Evolutionary conservation across 805 yeast species (phyloP).

Genomic region (Clavispora phyllophila): DNA sequence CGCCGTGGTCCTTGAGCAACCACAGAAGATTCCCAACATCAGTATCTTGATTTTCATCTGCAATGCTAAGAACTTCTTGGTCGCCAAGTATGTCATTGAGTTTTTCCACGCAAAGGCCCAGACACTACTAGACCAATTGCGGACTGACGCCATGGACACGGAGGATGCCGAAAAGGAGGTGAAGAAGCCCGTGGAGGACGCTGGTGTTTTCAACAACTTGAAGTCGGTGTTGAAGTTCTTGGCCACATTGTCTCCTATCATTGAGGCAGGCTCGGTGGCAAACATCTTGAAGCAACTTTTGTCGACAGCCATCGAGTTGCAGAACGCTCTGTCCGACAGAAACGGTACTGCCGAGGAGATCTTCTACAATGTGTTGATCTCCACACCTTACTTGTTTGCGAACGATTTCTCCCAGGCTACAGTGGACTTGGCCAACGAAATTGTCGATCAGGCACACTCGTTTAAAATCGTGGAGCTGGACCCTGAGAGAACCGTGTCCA

Average conservation of each 20-base stretch:
- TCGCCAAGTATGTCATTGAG: constrained; percentile 67
- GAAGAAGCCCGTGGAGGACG: constrained; percentile 22
- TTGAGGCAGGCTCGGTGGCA: constrained; percentile 39
- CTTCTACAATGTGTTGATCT: constrained; percentile 53
- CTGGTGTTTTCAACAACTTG: constrained; percentile 64
- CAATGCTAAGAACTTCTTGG: constrained; percentile 55
- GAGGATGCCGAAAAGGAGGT: constrained; percentile 6
- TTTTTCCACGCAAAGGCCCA: constrained; percentile 63
- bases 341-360: constrained; percentile 64
- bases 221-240: constrained; percentile 70
- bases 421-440: constrained; percentile 35
- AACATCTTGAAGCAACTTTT: constrained; percentile 51
- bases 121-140: constrained; percentile 40
- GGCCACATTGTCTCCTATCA: constrained; percentile 59
- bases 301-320: constrained; percentile 52
- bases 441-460: constrained; percentile 42
- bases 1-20: constrained; percentile 79
- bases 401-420: constrained; percentile 31
- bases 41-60: constrained; percentile 63
- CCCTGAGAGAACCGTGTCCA: constrained; percentile 11
- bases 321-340: constrained; percentile 35
- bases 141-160: constrained; percentile 9
- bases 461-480: constrained; percentile 28
- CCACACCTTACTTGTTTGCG: constrained; percentile 60
- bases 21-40: constrained; percentile 78